phyloP scores from a whole-genome alignment of 1,284 basidiomycete genomes.

The Boletus sp. region DNA sequence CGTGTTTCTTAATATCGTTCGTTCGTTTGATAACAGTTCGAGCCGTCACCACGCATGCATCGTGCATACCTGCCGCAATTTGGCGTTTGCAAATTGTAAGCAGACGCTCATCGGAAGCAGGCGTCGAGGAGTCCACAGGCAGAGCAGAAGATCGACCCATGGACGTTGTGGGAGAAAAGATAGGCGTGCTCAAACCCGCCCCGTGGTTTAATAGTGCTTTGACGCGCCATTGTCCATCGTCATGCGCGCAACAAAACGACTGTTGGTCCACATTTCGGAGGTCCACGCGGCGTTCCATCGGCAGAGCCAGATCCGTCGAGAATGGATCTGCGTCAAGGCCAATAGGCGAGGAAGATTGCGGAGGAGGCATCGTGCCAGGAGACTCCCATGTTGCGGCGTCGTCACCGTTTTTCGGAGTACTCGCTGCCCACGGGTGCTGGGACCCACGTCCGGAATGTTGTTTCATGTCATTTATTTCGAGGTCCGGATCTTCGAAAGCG shows the following conservation, averaged over 20 bases:
- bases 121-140: not conserved
- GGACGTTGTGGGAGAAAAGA: not conserved
- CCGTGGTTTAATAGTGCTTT: conserved; percentile 3
- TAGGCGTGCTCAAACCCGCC: not conserved
- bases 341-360: conserved; percentile 25
- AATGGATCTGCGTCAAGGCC: not conserved
- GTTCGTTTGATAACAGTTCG: not conserved
- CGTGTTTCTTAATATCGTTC: not conserved
- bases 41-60: conserved; percentile 15
- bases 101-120: not conserved
- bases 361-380: conserved; percentile 15
- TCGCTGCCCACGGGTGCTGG: not conserved
- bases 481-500: not conserved
- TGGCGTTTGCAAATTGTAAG: not conserved
- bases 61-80: not conserved
- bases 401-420: conserved; percentile 10
- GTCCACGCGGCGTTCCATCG: not conserved
- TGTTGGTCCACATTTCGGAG: not conserved
- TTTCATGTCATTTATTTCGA: not conserved
- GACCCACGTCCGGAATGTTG: conserved; percentile 1
- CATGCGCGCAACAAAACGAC: not conserved
- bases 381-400: conserved; percentile 7
- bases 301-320: not conserved
- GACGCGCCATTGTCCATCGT: not conserved
- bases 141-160: not conserved